A percentile compares a stretch with the other conserved stretches of the same genome.
Conservation (phyloP, 805 yeast genomes). For the Wickerhamomyces bovis region DNA sequence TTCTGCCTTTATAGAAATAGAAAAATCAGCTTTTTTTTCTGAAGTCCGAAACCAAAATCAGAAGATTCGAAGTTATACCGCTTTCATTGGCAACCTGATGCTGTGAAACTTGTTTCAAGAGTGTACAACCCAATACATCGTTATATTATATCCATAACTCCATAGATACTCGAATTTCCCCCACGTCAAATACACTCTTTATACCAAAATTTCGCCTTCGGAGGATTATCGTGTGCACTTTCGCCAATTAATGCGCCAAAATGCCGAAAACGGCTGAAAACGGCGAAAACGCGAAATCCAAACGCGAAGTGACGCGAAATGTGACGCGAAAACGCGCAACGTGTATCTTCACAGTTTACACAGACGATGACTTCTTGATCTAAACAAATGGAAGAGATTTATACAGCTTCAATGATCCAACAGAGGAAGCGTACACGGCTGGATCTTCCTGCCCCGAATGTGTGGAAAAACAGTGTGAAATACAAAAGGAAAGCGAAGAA, state of each 20-base stretch:
- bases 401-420: not conserved
- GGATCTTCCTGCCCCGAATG: not conserved
- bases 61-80: not conserved
- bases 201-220: not conserved
- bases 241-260: not conserved
- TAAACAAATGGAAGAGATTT: not conserved
- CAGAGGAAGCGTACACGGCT: not conserved
- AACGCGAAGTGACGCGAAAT: no score
- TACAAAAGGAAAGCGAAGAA: not conserved
- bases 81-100: not conserved
- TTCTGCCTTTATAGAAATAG: no score
- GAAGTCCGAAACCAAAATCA: not conserved
- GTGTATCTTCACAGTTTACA: not conserved
- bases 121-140: no score
- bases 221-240: no score
- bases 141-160: no score
- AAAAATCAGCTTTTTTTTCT: not conserved
- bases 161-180: no score
- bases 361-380: not conserved
- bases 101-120: no score
- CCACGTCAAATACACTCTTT: not conserved
- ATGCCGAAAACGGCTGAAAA: not conserved
- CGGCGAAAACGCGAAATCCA: not conserved
- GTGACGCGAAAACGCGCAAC: no score
- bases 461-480: slow-evolving; percentile 1